A percentile compares a stretch with the other conserved stretches of the same genome.
Conservation (phyloP, 2,329 filamentous ascomycete genomes). For the Colletotrichum coccodes region DNA sequence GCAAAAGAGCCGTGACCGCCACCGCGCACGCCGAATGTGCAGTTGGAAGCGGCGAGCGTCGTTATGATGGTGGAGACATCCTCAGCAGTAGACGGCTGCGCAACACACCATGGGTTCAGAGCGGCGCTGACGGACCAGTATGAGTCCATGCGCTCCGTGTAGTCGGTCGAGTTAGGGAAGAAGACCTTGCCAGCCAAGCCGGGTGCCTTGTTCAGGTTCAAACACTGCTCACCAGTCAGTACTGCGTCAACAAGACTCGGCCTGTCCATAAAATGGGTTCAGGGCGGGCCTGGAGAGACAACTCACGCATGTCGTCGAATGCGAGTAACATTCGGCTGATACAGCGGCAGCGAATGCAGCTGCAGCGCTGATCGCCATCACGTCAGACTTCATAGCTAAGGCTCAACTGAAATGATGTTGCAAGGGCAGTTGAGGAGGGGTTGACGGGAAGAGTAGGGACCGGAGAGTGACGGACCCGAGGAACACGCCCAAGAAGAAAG, state of each 20-base stretch:
- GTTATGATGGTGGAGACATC: conserved; percentile 50
- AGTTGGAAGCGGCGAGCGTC: conserved; percentile 41
- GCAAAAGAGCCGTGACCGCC: conserved; percentile 48
- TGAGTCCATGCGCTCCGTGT: conserved; percentile 42
- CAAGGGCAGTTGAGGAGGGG: not conserved
- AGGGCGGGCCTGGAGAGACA: too few relatives aligned
- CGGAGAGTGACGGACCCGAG: not conserved
- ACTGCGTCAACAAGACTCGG: not conserved
- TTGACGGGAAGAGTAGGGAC: too few relatives aligned
- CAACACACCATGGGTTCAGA: conserved; percentile 48
- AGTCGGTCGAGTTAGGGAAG: conserved; percentile 39
- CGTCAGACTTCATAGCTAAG: not conserved
- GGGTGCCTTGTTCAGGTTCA: conserved; percentile 35
- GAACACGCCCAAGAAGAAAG: not conserved
- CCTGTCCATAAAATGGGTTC: too few relatives aligned
- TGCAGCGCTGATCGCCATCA: not conserved
- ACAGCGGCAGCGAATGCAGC: not conserved
- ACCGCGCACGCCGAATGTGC: conserved; percentile 50
- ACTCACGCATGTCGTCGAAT: conserved; percentile 15
- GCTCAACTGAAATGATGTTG: not conserved
- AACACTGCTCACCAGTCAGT: conserved; percentile 37
- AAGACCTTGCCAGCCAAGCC: conserved; percentile 42
- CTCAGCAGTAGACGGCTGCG: conserved; percentile 42
- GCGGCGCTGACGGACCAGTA: conserved; percentile 51
- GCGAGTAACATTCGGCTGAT: not conserved